Conservation (phyloP, 441 rosid species). For the Iberis amara region DNA sequence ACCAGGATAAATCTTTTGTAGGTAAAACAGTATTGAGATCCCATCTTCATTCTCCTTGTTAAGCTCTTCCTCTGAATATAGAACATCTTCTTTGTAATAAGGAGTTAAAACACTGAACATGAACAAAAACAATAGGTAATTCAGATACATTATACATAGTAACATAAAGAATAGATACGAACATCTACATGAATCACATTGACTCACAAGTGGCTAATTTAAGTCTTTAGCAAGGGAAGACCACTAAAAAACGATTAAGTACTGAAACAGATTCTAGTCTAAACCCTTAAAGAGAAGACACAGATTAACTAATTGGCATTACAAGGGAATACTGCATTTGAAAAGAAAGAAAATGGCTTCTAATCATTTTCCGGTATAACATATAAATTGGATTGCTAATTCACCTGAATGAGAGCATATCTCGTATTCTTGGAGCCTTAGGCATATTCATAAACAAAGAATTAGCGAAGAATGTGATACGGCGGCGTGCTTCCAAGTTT, state of each 20-base stretch:
- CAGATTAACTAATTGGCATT: too few species aligned
- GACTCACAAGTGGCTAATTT: slow-evolving; percentile 8
- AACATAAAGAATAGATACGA: too few species aligned
- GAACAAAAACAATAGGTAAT: slow-evolving; percentile 15
- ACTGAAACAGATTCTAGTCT: too few species aligned
- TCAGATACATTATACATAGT: slow-evolving; percentile 13
- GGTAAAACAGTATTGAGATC: slow-evolving; percentile 71
- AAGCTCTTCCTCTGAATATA: slow-evolving; percentile 84
- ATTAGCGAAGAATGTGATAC: slow-evolving; percentile 95
- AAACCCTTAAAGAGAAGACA: too few species aligned
- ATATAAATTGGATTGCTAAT: background rate
- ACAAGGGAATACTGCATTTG: too few species aligned
- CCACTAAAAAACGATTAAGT: too few species aligned
- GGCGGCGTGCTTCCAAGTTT: slow-evolving; percentile 96
- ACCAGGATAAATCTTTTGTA: slow-evolving; percentile 93
- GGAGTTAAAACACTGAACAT: slow-evolving; percentile 88
- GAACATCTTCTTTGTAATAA: slow-evolving; percentile 84
- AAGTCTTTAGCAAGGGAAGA: too few species aligned
- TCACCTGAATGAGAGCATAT: slow-evolving; percentile 90
- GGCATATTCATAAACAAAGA: slow-evolving; percentile 96
- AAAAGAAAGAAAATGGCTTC: too few species aligned
- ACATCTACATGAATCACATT: too few species aligned
- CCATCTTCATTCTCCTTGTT: slow-evolving; percentile 91
- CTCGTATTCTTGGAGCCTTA: slow-evolving; percentile 75
- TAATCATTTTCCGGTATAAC: too few species aligned